Evolutionary conservation across 2,329 filamentous ascomycete genomes (phyloP).

Genomic region (Aureobasidium pullulans): DNA sequence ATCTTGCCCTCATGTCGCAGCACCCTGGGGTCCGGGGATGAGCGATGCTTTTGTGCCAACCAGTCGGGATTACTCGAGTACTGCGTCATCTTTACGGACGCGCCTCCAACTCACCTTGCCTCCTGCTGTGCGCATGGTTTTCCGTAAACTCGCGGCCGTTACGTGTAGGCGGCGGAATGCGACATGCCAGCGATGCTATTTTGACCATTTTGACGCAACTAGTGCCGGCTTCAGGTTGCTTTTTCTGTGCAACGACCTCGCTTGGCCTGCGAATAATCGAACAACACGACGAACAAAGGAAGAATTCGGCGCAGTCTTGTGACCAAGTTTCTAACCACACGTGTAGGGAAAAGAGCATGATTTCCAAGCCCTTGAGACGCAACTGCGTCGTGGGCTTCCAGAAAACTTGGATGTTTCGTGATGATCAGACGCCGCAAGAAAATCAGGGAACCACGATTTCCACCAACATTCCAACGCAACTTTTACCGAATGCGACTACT

Average conservation of each 20-base stretch:
- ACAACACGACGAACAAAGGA: not conserved
- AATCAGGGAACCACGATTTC: not conserved
- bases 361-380: not conserved
- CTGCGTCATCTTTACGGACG: conserved; percentile 4
- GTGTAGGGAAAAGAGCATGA: not conserved
- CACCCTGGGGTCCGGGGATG: not conserved
- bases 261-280: not conserved
- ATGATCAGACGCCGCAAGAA: not conserved
- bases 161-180: not conserved
- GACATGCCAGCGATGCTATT: not conserved
- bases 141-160: not conserved
- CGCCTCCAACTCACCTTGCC: not conserved
- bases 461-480: conserved; percentile 3
- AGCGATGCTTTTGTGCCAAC: not conserved
- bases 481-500: conserved; percentile 9
- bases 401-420: not conserved
- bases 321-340: not conserved
- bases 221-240: not conserved
- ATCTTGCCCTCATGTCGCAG: not conserved
- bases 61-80: not conserved
- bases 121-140: not conserved
- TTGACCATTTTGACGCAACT: not conserved
- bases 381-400: not conserved
- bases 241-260: not conserved
- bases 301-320: not conserved